Evolutionary conservation across 2,329 filamentous ascomycete species (phyloP), one percentile per base, ranked within the genome.

Genomic region (Lasiodiplodia gonubiensis): DNA sequence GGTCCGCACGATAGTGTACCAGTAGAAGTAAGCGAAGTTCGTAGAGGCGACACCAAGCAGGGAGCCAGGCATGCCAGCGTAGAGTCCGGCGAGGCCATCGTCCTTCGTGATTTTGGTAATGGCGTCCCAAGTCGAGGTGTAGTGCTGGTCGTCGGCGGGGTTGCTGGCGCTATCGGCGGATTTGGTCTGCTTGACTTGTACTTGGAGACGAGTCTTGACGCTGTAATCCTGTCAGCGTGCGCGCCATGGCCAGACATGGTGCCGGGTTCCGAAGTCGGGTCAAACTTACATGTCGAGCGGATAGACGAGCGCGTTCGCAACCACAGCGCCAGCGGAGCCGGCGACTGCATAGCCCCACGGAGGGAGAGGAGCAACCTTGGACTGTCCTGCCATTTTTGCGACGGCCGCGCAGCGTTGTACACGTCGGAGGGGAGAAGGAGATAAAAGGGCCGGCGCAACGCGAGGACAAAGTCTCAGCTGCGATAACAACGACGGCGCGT

Each of bases 1-100:
- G 18, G 88, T 88, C 70, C 95, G 89, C 37, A 97, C 92, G 33
- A 95, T 82, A 5, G 93, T 94, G 79, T 98, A 98, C 94, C 94
- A 98, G 83, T 99, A 99, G 79, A 99, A 99, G 82, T 99, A 99
- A 74, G 95, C 95, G 78, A 99, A 99, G 80, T 99, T 99, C 64
- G 94, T 98, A 30, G 94, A 97, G 1, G 93, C 94, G 42, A 99
- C 95, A 65, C 95, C 95, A 63, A 98, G 82, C 21, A 99, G 84
- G 4, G 94, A 89, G 61, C 94, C 94, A 69, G 88, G 86, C 78
- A 99, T 94, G 69, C 95, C 95, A 64, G 92, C 89, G 75, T 99
- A 99, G 8, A 99, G 87, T 7, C 95, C 95, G 55, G 83, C 75
- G 10, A 95, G 67, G 37, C 95, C 95, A 72, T 99, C 95, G 64